Conservation (phyloP, 148 eudicot genomes). For the Chenopodium quinoa region DNA sequence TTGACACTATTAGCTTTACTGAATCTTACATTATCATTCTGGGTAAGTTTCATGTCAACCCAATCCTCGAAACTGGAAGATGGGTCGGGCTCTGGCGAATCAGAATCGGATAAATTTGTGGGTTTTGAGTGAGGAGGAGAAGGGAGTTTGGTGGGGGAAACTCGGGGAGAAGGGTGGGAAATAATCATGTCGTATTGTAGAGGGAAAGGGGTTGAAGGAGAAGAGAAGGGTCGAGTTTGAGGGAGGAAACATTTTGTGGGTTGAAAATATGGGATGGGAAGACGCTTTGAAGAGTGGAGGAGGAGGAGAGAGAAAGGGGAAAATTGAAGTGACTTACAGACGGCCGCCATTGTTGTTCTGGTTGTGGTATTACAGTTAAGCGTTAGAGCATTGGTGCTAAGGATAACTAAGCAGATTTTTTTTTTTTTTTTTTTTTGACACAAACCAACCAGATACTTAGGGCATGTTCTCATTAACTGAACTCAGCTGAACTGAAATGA, state of each 20-base stretch:
- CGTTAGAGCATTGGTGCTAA: not conserved
- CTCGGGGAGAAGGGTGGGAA: conserved; percentile 49
- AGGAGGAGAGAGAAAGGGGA: conserved; percentile 36
- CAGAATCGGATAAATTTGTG: not conserved
- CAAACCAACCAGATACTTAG: too few relatives aligned
- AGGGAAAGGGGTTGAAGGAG: conserved; percentile 65
- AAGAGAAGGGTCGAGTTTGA: conserved; percentile 37
- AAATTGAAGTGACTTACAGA: conserved; percentile 26
- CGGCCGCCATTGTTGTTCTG: conserved; percentile 38
- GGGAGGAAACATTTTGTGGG: conserved; percentile 20
- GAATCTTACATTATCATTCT: conserved; percentile 2
- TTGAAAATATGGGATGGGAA: not conserved
- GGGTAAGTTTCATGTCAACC: conserved; percentile 65
- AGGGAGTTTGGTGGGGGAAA: conserved; percentile 28
- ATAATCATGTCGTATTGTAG: conserved; percentile 89
- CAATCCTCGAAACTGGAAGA: conserved; percentile 61
- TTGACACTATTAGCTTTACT: not conserved
- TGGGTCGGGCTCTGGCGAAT: conserved; percentile 26
- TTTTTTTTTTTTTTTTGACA: too few relatives aligned
- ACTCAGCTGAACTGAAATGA: too few relatives aligned
- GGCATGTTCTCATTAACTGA: too few relatives aligned
- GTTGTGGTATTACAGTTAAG: not conserved
- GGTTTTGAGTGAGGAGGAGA: conserved; percentile 35
- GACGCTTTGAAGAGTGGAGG: conserved; percentile 37
- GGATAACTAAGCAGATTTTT: too few relatives aligned